Evolutionary conservation across 2,329 filamentous ascomycete species (phyloP).

Genomic region (Penicillium sp.): DNA sequence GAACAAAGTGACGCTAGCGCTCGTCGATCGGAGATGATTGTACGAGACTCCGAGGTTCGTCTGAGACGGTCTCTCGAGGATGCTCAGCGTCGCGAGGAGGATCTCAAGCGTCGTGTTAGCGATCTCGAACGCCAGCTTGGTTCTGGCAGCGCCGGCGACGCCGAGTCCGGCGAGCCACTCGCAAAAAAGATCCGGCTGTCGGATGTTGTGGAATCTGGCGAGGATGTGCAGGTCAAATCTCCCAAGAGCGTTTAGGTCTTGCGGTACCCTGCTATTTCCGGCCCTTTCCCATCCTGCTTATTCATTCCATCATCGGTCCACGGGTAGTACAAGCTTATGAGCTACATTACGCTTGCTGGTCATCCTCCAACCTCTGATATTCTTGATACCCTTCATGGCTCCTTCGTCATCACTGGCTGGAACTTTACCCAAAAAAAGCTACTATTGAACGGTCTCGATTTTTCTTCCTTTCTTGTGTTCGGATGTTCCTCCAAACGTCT

Average conservation of each 20-base stretch:
- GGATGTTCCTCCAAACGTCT: constrained; percentile 11
- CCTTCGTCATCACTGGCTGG: constrained; percentile 28
- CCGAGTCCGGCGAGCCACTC: constrained; percentile 37
- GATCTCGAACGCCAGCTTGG: constrained; percentile 57
- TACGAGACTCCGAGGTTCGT: constrained; percentile 47
- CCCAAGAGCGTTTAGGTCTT: constrained; percentile 27
- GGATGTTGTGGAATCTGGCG: constrained; percentile 43
- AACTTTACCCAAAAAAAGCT: constrained; percentile 18
- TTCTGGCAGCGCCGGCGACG: constrained; percentile 13
- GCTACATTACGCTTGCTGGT: constrained; percentile 12
- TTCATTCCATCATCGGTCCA: not conserved
- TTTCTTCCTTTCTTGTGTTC: constrained; percentile 7
- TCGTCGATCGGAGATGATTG: constrained; percentile 50
- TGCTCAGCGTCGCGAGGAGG: constrained; percentile 67
- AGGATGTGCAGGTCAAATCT: constrained; percentile 26
- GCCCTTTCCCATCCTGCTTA: not conserved
- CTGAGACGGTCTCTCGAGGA: constrained; percentile 62
- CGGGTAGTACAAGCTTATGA: not conserved
- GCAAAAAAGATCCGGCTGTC: constrained; percentile 51
- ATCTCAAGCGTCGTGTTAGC: constrained; percentile 70
- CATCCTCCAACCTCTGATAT: constrained; percentile 25
- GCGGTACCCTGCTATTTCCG: constrained; percentile 1
- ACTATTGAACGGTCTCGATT: constrained; percentile 15
- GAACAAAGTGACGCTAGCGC: constrained; percentile 67
- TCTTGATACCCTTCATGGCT: constrained; percentile 35